Conservation (phyloP, 257 asterid species). For the Solanum phureja region DNA sequence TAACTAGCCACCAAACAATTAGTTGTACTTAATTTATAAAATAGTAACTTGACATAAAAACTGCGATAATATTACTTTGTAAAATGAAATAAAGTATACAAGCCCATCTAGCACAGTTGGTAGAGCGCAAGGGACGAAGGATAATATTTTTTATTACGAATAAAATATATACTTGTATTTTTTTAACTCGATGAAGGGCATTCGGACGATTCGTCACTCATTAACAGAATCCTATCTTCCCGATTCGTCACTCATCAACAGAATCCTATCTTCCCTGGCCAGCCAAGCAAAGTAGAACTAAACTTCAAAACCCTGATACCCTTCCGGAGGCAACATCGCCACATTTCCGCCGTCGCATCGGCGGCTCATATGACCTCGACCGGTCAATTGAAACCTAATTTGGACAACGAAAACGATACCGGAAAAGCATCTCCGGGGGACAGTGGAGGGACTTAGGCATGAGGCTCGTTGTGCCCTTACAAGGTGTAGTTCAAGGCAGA, state of each 20-base stretch:
- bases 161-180: too few relatives aligned
- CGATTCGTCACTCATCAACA: constrained; percentile 4
- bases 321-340: neutral
- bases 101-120: too few relatives aligned
- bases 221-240: too few relatives aligned
- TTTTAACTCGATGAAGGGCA: neutral
- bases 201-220: neutral
- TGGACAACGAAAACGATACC: constrained; percentile 7
- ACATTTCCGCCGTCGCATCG: neutral
- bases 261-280: constrained; percentile 40
- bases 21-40: neutral
- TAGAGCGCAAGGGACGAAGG: too few relatives aligned
- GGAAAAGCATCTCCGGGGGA: constrained; percentile 3
- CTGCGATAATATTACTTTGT: accelerated
- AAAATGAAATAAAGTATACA: neutral
- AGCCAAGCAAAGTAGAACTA: constrained; percentile 15
- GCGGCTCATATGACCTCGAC: constrained; percentile 25
- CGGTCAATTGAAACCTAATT: constrained; percentile 9
- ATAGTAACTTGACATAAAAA: neutral
- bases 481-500: constrained; percentile 88
- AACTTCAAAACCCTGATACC: constrained; percentile 8
- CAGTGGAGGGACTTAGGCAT: constrained; percentile 23
- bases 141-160: too few relatives aligned
- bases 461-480: constrained; percentile 90
- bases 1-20: too few relatives aligned